These are phyloP conservation scores for Bauhinia variegata DNA, from an alignment of 306 rosid species.

Conservation along the genomic window DNA sequence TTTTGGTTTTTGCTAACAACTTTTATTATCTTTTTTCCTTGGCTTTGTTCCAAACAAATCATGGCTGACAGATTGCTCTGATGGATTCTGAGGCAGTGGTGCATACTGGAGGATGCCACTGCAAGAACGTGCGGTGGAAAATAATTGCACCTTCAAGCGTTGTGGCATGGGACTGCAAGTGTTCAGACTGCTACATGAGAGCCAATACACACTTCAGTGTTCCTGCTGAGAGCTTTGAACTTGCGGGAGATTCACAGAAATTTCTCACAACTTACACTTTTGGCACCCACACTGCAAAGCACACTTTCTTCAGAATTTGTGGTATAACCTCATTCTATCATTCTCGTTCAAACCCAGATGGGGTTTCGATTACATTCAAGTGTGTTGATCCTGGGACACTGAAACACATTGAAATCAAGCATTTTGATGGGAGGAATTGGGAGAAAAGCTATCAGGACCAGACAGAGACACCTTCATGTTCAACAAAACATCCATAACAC, in stretches of 20 bases:
- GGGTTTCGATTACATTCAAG: slow-evolving; percentile 66
- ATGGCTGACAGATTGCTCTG: neutral
- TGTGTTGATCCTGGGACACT: slow-evolving; percentile 89
- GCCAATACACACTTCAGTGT: slow-evolving; percentile 62
- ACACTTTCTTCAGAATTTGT: slow-evolving; percentile 79
- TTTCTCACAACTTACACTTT: slow-evolving; percentile 76
- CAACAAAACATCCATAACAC: slow-evolving; percentile 35
- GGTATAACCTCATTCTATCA: slow-evolving; percentile 83
- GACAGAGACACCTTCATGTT: slow-evolving; percentile 48
- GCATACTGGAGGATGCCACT: slow-evolving; percentile 88
- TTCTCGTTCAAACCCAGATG: slow-evolving; percentile 93
- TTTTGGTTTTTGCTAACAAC: neutral
- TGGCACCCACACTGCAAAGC: slow-evolving; percentile 82
- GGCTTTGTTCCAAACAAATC: neutral
- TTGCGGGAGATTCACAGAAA: slow-evolving; percentile 63
- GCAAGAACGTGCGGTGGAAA: slow-evolving; percentile 80
- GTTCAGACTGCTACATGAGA: slow-evolving; percentile 83
- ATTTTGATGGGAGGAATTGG: slow-evolving; percentile 76
- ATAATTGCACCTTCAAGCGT: slow-evolving; percentile 61
- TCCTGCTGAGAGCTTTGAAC: slow-evolving; percentile 63
- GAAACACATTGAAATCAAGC: slow-evolving; percentile 54
- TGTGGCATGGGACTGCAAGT: slow-evolving; percentile 80
- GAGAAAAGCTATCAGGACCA: slow-evolving; percentile 39
- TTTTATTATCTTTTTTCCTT: neutral
- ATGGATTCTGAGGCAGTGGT: slow-evolving; percentile 65